Conservation (phyloP, 1,284 basidiomycete genomes). For the Mycena sp. region DNA sequence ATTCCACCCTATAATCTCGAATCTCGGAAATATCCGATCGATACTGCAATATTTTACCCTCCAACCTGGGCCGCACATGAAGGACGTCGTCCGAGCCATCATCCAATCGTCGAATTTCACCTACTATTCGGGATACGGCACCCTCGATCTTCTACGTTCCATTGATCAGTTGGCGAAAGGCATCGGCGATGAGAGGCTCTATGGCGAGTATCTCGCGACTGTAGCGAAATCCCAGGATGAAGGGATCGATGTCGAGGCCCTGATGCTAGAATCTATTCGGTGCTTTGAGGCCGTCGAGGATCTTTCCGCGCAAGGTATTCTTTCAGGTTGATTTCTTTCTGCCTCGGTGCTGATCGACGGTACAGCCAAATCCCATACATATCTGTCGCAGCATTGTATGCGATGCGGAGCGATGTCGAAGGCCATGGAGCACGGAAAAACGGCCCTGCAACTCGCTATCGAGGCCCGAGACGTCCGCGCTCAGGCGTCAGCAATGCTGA, state of each 20-base stretch:
- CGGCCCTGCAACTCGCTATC: background rate
- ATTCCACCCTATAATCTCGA: background rate
- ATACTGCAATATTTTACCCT: background rate
- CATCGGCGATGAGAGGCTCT: background rate
- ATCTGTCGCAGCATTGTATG: background rate
- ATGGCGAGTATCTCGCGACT: background rate
- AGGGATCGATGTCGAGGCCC: background rate
- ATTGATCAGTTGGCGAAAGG: background rate
- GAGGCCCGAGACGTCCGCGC: background rate
- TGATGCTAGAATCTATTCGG: background rate
- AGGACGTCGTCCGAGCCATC: background rate
- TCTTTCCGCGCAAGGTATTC: background rate
- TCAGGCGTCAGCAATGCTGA: background rate
- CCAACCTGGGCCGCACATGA: background rate
- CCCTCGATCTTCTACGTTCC: background rate
- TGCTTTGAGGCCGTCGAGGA: background rate
- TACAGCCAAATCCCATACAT: constrained; percentile 1
- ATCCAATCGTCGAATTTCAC: constrained; percentile 5
- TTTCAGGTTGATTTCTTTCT: background rate
- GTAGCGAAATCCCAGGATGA: background rate
- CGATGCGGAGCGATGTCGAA: background rate
- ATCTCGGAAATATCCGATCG: constrained; percentile 1
- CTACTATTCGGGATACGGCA: background rate
- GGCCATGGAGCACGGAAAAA: background rate
- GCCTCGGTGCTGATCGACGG: background rate